phyloP scores from a whole-genome alignment of 2,329 filamentous ascomycete species.

The Malbranchea zuffiana region DNA sequence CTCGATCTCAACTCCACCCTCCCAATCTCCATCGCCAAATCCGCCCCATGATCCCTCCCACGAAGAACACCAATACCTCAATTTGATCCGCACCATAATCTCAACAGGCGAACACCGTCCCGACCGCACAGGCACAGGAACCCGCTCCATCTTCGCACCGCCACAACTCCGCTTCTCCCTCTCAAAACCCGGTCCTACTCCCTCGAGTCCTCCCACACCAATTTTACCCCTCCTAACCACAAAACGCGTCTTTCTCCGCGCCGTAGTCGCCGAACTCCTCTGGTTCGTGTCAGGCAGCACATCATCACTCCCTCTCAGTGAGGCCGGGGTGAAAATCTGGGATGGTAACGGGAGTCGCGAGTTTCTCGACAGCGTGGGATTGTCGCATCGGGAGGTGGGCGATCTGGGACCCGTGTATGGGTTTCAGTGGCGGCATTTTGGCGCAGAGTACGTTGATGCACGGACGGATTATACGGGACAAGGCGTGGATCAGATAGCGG shows the following conservation, averaged over 20 bases:
- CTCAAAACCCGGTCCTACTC: conserved; percentile 42
- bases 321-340: conserved; percentile 89
- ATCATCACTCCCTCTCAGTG: conserved; percentile 63
- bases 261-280: conserved; percentile 81
- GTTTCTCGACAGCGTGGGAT: conserved; percentile 76
- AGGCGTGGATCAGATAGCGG: conserved; percentile 85
- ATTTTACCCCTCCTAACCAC: conserved; percentile 90
- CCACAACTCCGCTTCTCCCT: conserved; percentile 78
- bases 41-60: conserved; percentile 38
- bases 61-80: conserved; percentile 89
- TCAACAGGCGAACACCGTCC: conserved; percentile 74
- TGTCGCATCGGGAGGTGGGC: conserved; percentile 69
- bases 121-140: conserved; percentile 89
- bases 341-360: conserved; percentile 89
- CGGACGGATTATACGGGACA: conserved; percentile 73
- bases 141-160: conserved; percentile 78
- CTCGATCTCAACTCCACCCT: not conserved
- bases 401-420: conserved; percentile 94
- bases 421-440: conserved; percentile 98
- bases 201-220: conserved; percentile 38
- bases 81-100: conserved; percentile 77
- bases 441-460: conserved; percentile 73
- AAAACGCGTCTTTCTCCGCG: conserved; percentile 87
- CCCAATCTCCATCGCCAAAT: conserved; percentile 10
- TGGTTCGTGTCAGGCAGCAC: conserved; percentile 90